A percentile compares a stretch with the other conserved stretches of the same genome.
Evolutionary conservation across 768 basidiomycete genomes (phyloP).

Genomic region (Daedaleopsis sinensis): DNA sequence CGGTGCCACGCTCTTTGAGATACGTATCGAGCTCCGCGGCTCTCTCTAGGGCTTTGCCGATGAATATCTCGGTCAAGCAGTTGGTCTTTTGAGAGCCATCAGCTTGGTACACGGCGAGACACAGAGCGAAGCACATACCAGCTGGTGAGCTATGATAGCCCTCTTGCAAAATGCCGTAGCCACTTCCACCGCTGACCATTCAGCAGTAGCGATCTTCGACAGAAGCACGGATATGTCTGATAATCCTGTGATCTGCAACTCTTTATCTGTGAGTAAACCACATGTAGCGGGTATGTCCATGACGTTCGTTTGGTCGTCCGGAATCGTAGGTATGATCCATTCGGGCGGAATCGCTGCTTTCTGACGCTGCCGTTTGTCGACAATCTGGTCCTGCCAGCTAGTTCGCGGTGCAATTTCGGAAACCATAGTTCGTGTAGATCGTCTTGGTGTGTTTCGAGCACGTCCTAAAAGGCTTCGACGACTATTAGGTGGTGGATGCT

Average conservation of each 20-base stretch:
- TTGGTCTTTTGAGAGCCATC: slow-evolving; percentile 34
- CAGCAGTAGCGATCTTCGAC: slow-evolving; percentile 49
- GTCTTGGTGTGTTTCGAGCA: background rate
- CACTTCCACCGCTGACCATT: slow-evolving; percentile 61
- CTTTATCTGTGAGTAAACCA: slow-evolving; percentile 56
- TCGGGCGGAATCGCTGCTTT: slow-evolving; percentile 59
- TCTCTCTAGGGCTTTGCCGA: slow-evolving; percentile 43
- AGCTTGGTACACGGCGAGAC: no score
- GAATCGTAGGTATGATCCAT: slow-evolving; percentile 57
- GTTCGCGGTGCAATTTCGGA: background rate
- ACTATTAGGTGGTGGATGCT: no score
- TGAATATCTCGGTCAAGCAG: slow-evolving; percentile 49
- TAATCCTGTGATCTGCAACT: slow-evolving; percentile 62
- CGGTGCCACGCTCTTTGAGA: slow-evolving; percentile 37
- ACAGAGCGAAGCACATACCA: slow-evolving; percentile 30
- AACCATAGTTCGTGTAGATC: background rate
- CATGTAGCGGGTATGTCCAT: slow-evolving; percentile 51
- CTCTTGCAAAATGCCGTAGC: slow-evolving; percentile 45
- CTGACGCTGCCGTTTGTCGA: slow-evolving; percentile 36
- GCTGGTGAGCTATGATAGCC: slow-evolving; percentile 48
- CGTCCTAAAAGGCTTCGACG: no score
- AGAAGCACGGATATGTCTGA: slow-evolving; percentile 48
- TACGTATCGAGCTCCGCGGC: slow-evolving; percentile 46
- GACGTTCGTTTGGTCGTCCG: slow-evolving; percentile 50
- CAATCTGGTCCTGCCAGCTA: slow-evolving; percentile 16